phyloP scores from a whole-genome alignment of 1,139 yeast species.

The Candida sp. region DNA sequence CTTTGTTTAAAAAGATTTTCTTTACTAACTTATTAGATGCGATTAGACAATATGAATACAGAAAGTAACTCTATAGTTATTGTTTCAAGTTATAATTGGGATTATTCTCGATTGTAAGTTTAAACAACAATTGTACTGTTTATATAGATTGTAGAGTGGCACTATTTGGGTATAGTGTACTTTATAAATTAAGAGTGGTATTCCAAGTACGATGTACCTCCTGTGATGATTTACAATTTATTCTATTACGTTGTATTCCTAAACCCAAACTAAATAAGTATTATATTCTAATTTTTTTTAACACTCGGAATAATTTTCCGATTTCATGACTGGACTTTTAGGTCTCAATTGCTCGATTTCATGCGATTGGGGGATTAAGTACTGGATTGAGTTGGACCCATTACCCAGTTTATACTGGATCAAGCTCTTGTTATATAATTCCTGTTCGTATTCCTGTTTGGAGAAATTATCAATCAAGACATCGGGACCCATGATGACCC shows the following conservation, averaged over 20 bases:
- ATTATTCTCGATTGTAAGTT: not conserved
- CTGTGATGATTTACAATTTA: too few species aligned
- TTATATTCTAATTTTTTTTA: not conserved
- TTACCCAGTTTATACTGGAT: slow-evolving; percentile 23
- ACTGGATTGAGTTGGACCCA: slow-evolving; percentile 20
- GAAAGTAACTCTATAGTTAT: not conserved
- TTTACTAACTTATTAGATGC: not conserved
- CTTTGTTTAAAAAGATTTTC: not conserved
- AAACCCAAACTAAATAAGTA: too few species aligned
- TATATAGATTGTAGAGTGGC: too few species aligned
- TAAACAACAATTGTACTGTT: not conserved
- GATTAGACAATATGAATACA: too few species aligned
- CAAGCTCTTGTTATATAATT: slow-evolving; percentile 29
- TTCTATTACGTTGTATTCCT: too few species aligned
- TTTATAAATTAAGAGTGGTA: too few species aligned
- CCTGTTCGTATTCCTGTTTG: slow-evolving; percentile 29
- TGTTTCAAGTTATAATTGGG: slow-evolving; percentile 1
- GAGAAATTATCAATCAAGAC: slow-evolving; percentile 67
- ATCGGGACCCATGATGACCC: slow-evolving; percentile 92
- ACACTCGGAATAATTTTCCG: not conserved
- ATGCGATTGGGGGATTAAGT: slow-evolving; percentile 56
- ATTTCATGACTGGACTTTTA: slow-evolving; percentile 55
- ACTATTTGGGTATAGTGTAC: too few species aligned
- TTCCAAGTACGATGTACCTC: too few species aligned
- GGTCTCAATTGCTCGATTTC: slow-evolving; percentile 84